Conservation (phyloP, 257 asterid species). For the Verbascum thapsus region DNA sequence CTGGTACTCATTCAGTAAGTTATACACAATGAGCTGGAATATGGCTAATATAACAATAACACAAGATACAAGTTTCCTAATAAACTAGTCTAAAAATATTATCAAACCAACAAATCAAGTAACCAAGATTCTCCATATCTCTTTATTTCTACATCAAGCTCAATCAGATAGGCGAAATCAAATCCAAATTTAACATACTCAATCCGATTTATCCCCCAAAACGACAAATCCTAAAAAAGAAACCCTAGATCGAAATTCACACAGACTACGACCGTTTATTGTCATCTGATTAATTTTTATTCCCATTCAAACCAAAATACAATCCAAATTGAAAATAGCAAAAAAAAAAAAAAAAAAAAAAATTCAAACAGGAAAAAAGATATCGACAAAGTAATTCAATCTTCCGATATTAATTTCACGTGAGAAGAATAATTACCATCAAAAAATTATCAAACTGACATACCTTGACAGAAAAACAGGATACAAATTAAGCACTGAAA, state of each 20-base stretch:
- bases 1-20: constrained; percentile 19
- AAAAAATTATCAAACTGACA: no score
- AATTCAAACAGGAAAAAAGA: not conserved
- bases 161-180: constrained; percentile 23
- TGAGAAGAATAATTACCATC: constrained; percentile 26
- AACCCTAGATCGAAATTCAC: constrained; percentile 56
- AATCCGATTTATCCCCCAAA: constrained; percentile 31
- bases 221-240: constrained; percentile 25
- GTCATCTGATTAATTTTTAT: constrained; percentile 13
- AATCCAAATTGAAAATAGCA: constrained; percentile 11
- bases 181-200: constrained; percentile 29
- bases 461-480: not conserved
- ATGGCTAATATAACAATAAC: constrained; percentile 22
- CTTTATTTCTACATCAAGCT: constrained; percentile 19
- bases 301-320: constrained; percentile 22
- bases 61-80: constrained; percentile 22
- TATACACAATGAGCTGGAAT: constrained; percentile 12
- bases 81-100: constrained; percentile 8
- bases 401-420: constrained; percentile 18
- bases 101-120: constrained; percentile 15
- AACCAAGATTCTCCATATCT: constrained; percentile 21
- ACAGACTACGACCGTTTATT: constrained; percentile 6
- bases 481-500: constrained; percentile 9
- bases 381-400: constrained; percentile 13
- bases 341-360: no score